Percentiles rank a stretch among this genome's conserved stretches.
These are phyloP conservation scores for Gastrolobium villosum DNA, from an alignment of 306 rosid species.

Conservation along the genomic window DNA sequence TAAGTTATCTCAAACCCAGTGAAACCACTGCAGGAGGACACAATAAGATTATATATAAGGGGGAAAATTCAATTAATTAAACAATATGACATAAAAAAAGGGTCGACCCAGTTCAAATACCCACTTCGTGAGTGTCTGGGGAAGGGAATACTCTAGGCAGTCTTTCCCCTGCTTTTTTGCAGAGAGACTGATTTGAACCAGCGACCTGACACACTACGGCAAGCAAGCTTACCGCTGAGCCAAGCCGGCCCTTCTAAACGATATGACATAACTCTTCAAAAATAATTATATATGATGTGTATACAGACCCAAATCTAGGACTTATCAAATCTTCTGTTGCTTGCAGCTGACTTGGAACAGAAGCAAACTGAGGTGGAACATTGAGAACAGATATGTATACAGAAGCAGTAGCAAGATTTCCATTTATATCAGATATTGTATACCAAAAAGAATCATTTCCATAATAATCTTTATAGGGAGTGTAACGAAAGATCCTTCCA, in stretches of 20 bases:
- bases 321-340: constrained; percentile 82
- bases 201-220: too few relatives aligned
- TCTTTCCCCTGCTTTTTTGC: too few relatives aligned
- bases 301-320: constrained; percentile 79
- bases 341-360: constrained; percentile 76
- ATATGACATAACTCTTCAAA: constrained; percentile 14
- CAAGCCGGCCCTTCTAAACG: too few relatives aligned
- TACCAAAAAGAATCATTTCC: constrained; percentile 81
- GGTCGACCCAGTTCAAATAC: too few relatives aligned
- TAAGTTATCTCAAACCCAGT: constrained; percentile 78
- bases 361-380: constrained; percentile 84
- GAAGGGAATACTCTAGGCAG: too few relatives aligned
- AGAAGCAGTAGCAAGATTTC: constrained; percentile 73
- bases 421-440: constrained; percentile 82
- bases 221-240: too few relatives aligned
- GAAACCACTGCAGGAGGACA: constrained; percentile 69
- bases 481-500: constrained; percentile 75
- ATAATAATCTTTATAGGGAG: constrained; percentile 75
- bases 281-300: constrained; percentile 1
- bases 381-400: constrained; percentile 74
- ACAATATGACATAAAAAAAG: constrained; percentile 25
- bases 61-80: background rate
- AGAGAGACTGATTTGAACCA: too few relatives aligned
- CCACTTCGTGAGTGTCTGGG: too few relatives aligned
- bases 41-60: constrained; percentile 21